phyloP scores from a whole-genome alignment of 2,329 filamentous ascomycete species.

The Fusarium musae region DNA sequence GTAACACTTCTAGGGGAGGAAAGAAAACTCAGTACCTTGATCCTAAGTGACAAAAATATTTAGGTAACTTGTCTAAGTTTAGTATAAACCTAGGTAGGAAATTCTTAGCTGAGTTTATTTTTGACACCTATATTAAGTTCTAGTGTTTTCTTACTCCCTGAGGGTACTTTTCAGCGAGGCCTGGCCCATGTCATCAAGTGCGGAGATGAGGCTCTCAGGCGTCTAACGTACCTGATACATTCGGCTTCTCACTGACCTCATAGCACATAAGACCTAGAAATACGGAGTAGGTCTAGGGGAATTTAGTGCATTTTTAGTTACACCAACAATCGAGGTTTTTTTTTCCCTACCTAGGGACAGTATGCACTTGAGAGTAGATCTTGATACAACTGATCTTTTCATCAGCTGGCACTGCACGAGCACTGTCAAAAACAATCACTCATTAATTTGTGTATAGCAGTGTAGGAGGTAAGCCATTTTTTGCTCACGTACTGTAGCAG shows the following conservation, averaged over 20 bases:
- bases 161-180: neutral
- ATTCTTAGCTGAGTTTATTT: too few relatives aligned
- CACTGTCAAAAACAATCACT: neutral
- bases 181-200: slow-evolving; percentile 5
- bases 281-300: neutral
- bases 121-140: too few relatives aligned
- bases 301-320: slow-evolving; percentile 12
- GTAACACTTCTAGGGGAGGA: neutral
- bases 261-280: slow-evolving; percentile 1
- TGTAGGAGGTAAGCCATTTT: neutral
- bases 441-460: neutral
- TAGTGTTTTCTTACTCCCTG: too few relatives aligned
- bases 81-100: too few relatives aligned
- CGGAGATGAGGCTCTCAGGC: neutral
- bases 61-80: too few relatives aligned
- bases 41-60: too few relatives aligned
- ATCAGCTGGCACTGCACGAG: slow-evolving; percentile 3
- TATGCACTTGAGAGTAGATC: neutral
- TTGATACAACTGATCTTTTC: slow-evolving; percentile 4
- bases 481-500: neutral
- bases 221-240: slow-evolving; percentile 4
- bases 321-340: slow-evolving; percentile 30
- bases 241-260: slow-evolving; percentile 10
- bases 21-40: too few relatives aligned
- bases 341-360: neutral